Evolutionary conservation across 345 rosid species (phyloP).

Genomic region (Clarkia xantiana): DNA sequence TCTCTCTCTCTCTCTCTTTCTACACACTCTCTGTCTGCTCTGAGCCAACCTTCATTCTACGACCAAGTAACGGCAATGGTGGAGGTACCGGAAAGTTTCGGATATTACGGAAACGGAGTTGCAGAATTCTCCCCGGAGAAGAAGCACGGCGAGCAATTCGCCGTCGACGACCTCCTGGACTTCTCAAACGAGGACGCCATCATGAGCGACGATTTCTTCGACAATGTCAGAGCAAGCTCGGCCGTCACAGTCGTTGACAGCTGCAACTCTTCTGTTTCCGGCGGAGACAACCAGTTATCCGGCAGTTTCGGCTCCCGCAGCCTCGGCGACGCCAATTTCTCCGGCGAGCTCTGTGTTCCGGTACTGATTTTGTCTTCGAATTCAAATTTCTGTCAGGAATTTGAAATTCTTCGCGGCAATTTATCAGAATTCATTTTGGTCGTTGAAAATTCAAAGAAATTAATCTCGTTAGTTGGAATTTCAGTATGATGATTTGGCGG

Average conservation of each 20-base stretch:
- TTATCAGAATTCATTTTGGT: too few species aligned
- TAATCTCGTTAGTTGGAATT: too few species aligned
- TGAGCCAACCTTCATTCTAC: background rate
- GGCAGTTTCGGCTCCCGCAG: constrained; percentile 15
- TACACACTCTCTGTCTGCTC: constrained; percentile 10
- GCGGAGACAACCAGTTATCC: constrained; percentile 16
- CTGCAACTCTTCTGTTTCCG: constrained; percentile 36
- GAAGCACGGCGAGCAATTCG: constrained; percentile 31
- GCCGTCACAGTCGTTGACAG: constrained; percentile 22
- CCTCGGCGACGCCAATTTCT: constrained; percentile 29
- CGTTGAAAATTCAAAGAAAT: too few species aligned
- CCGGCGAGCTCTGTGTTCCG: constrained; percentile 58
- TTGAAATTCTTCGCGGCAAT: too few species aligned
- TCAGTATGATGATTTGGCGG: constrained; percentile 57
- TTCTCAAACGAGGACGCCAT: constrained; percentile 45
- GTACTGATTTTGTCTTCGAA: constrained; percentile 12
- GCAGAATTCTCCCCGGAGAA: constrained; percentile 24
- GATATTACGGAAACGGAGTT: constrained; percentile 14
- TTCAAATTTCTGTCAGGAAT: too few species aligned
- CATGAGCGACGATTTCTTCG: constrained; percentile 19
- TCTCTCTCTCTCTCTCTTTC: constrained; percentile 6
- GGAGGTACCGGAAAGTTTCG: constrained; percentile 31
- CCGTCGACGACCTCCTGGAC: constrained; percentile 55
- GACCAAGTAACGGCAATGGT: constrained; percentile 11
- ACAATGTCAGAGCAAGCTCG: constrained; percentile 23